Base-by-base conservation (phyloP, 164 flowering plant genomes). In the Berberis thunbergii region DNA sequence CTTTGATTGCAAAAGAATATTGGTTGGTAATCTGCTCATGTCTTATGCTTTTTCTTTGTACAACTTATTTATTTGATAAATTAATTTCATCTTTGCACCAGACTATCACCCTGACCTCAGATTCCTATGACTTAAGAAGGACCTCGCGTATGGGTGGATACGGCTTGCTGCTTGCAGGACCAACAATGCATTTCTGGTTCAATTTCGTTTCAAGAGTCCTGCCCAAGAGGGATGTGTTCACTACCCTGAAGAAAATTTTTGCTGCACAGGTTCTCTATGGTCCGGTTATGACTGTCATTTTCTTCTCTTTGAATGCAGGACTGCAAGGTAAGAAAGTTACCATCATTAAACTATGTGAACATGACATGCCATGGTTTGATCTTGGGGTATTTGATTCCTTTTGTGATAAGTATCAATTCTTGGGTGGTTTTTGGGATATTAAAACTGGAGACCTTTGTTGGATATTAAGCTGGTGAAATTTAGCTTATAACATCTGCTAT, bases 141-240 rank as follows among this genome's bases (percentile, higher is more conserved):
- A 91, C 97, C 4, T 48, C 73, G 61, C 82, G 97, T 9, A 91
- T 94, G 99, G 93, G 79, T 67, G 84, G 83, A 60, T 94, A 83
- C 67, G 99, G 97, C 66, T 38, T 85, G 83, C 13, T 94, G 39
- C 56, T 91, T 67, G 69, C 84, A 60, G 99, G 97, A 49, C 97
- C 99, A 43, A 72, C 97, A 8, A 73, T 94, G 63, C 97, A 91
- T 76, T 74, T 71, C 52, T 94, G 97, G 97, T 94, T 86, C 80
- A 89, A 87, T 64, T 84, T 84, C 10, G 64, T 91, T 69, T 91
- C 99, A n/a, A 83, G 58, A 71, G 57, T 81, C 66, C 69, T 87
- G 49, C 99, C 97, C 2, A 82, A 84, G 76, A 74, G 77, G 49
- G 96, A 89, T 74, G 6, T 86, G 9, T 12, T 80, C 6, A 70